Conservation (phyloP, 2,329 filamentous ascomycete genomes). For the Rhinocladiella similis region DNA sequence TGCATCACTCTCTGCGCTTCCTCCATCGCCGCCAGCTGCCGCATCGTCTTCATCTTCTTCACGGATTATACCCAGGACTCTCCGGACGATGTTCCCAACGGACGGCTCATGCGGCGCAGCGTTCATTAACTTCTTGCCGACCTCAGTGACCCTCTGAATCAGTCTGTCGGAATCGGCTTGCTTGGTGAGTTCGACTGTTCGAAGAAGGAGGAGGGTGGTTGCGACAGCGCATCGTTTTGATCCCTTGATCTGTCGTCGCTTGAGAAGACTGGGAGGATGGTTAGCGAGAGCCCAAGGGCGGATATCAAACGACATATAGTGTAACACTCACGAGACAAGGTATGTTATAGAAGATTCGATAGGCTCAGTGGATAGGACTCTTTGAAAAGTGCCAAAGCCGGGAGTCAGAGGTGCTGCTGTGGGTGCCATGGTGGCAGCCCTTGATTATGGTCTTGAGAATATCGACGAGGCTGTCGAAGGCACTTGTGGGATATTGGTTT, state of each 20-base stretch:
- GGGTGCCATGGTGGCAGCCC: conserved; percentile 19
- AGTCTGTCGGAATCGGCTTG: conserved; percentile 76
- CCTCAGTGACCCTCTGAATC: conserved; percentile 74
- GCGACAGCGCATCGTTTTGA: conserved; percentile 87
- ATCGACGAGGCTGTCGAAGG: background rate
- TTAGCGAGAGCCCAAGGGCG: too few species aligned
- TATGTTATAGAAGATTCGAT: conserved; percentile 79
- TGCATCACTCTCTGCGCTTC: conserved; percentile 58
- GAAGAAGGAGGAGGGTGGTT: conserved; percentile 83
- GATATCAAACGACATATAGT: background rate
- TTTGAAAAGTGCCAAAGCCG: conserved; percentile 74
- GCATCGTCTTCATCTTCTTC: conserved; percentile 84
- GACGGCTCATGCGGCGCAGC: conserved; percentile 89
- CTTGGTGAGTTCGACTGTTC: conserved; percentile 79
- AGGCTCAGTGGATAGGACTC: conserved; percentile 71
- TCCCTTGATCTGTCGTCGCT: conserved; percentile 84
- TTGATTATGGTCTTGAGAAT: background rate
- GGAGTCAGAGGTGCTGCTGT: conserved; percentile 50
- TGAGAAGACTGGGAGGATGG: conserved; percentile 67
- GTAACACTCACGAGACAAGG: conserved; percentile 17
- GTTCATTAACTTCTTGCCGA: conserved; percentile 74
- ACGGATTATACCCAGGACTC: conserved; percentile 85
- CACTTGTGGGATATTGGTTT: background rate
- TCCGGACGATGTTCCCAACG: conserved; percentile 89
- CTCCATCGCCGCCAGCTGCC: conserved; percentile 35